These are phyloP conservation scores for Lycium barbarum DNA, from an alignment of 257 asterid species.

Conservation along the genomic window DNA sequence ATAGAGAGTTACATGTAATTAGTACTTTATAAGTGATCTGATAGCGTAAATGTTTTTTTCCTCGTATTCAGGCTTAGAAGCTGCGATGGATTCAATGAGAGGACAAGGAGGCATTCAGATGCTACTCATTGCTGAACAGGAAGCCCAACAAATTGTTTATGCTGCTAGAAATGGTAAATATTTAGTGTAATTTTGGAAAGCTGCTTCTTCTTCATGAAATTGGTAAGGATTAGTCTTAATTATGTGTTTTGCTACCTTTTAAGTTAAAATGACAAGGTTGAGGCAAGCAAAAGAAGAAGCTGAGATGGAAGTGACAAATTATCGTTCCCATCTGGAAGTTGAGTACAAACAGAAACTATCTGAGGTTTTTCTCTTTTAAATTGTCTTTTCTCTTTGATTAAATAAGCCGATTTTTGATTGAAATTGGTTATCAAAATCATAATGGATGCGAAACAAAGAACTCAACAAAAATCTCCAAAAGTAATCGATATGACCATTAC, in stretches of 20 bases:
- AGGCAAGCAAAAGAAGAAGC: slow-evolving; percentile 92
- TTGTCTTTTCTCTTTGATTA: neutral
- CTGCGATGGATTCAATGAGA: slow-evolving; percentile 69
- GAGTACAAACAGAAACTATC: slow-evolving; percentile 69
- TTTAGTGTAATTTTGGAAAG: neutral
- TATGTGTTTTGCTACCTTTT: neutral
- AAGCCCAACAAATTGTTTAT: slow-evolving; percentile 85
- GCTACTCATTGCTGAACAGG: slow-evolving; percentile 86
- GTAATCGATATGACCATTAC: too few species aligned
- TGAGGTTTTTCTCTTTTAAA: slow-evolving; percentile 51
- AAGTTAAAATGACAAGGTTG: slow-evolving; percentile 75
- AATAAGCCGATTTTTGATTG: neutral
- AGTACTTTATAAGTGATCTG: too few species aligned
- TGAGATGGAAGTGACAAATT: slow-evolving; percentile 63
- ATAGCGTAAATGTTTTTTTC: too few species aligned
- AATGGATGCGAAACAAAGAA: neutral
- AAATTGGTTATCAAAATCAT: neutral
- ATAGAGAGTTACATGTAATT: too few species aligned
- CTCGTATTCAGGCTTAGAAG: slow-evolving; percentile 24
- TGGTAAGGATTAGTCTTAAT: neutral
- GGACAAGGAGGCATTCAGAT: slow-evolving; percentile 95
- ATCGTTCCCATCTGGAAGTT: slow-evolving; percentile 67
- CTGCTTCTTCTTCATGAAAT: neutral
- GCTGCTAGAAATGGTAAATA: slow-evolving; percentile 71
- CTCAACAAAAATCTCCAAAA: too few species aligned